Evolutionary conservation across 2,329 filamentous ascomycete species (phyloP).

Genomic region (Diaporthe sp.): DNA sequence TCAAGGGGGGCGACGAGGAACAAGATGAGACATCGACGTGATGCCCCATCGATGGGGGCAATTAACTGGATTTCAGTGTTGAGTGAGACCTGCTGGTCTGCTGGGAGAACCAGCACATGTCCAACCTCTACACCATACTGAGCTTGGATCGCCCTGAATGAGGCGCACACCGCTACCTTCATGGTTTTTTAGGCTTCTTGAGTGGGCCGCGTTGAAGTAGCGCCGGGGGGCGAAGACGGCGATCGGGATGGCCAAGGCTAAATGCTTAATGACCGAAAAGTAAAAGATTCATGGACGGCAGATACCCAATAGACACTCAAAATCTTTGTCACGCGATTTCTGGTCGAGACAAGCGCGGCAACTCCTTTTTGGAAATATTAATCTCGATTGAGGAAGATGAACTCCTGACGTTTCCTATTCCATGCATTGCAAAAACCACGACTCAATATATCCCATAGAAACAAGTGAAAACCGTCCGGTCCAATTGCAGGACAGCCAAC

Average conservation of each 20-base stretch:
- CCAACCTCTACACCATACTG: neutral
- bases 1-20: neutral
- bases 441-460: constrained; percentile 28
- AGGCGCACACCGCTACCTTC: constrained; percentile 24
- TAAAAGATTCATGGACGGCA: neutral
- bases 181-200: neutral
- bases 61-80: neutral
- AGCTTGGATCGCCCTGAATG: neutral
- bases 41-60: neutral
- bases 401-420: constrained; percentile 29
- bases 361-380: neutral
- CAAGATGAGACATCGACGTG: neutral
- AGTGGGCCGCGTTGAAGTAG: constrained; percentile 9
- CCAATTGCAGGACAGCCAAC: constrained; percentile 21
- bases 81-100: neutral
- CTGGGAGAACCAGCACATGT: neutral
- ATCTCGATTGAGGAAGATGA: constrained; percentile 28
- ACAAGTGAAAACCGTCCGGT: constrained; percentile 27
- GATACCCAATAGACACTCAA: constrained; percentile 19
- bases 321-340: neutral
- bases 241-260: neutral
- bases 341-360: constrained; percentile 9
- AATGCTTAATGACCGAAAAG: neutral
- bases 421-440: constrained; percentile 23
- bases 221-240: neutral